phyloP scores from a whole-genome alignment of 108 stramenopile genomes.

The Cyclotella sp. region DNA sequence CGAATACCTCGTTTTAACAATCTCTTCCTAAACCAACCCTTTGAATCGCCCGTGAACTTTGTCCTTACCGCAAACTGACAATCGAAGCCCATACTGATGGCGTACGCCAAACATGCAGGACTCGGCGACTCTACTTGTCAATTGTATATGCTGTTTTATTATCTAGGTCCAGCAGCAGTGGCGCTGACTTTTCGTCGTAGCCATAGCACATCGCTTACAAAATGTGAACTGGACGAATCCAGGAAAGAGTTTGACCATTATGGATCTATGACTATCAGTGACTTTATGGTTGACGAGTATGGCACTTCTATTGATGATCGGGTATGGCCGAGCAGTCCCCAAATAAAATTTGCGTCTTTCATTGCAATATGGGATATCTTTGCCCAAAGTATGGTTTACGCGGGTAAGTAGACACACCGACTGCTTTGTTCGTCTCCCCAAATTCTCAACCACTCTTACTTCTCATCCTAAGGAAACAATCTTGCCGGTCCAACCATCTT shows the following conservation, averaged over 20 bases:
- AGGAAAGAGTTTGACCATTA: neutral
- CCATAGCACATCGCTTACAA: neutral
- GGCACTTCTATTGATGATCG: slow-evolving; percentile 30
- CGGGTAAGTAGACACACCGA: slow-evolving; percentile 39
- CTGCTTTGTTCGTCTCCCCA: neutral
- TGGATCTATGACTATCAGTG: neutral
- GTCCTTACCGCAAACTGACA: too few species aligned
- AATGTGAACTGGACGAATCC: neutral
- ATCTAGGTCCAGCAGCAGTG: slow-evolving; percentile 64
- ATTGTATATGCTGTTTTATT: slow-evolving; percentile 84
- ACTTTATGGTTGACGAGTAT: slow-evolving; percentile 13
- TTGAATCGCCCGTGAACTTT: too few species aligned
- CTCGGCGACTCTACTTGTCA: slow-evolving; percentile 68
- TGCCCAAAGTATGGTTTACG: slow-evolving; percentile 76
- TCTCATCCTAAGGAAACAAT: slow-evolving; percentile 34
- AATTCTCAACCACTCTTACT: neutral
- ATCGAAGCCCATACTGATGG: slow-evolving; percentile 20
- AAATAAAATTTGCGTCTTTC: slow-evolving; percentile 47
- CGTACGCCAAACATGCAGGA: slow-evolving; percentile 62
- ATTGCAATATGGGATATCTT: slow-evolving; percentile 75
- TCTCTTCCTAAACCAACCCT: too few species aligned
- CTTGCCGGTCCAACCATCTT: slow-evolving; percentile 82
- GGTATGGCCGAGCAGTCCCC: slow-evolving; percentile 24
- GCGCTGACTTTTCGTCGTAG: slow-evolving; percentile 42
- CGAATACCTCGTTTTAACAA: too few species aligned